Percentiles rank a stretch among this genome's conserved stretches.
These are phyloP conservation scores for Terfezia boudieri DNA, from an alignment of 495 filamentous ascomycete genomes.

Conservation along the genomic window DNA sequence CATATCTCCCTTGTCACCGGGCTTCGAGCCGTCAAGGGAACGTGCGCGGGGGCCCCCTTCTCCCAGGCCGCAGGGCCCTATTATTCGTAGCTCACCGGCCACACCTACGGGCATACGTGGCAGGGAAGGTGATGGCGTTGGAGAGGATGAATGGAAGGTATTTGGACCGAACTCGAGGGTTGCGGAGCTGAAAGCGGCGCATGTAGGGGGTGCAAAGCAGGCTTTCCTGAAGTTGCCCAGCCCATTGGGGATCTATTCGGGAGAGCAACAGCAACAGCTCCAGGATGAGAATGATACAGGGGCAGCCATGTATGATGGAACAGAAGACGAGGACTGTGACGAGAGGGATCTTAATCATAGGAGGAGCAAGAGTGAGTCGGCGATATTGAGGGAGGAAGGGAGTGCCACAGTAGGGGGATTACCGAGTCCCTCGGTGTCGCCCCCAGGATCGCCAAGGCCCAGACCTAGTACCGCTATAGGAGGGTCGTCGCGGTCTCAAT, in stretches of 20 bases:
- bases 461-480: too few relatives aligned
- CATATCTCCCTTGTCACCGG: neutral
- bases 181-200: constrained; percentile 1
- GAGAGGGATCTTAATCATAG: neutral
- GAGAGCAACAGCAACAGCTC: neutral
- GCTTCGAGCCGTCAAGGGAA: constrained; percentile 1
- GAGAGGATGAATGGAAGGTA: constrained; percentile 3
- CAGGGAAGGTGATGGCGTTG: neutral
- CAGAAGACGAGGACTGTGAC: neutral
- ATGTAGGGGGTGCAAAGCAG: neutral
- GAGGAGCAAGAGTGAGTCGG: neutral
- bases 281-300: neutral
- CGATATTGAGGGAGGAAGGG: neutral
- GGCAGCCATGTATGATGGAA: neutral
- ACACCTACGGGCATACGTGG: constrained; percentile 9
- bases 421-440: neutral
- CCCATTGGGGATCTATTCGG: constrained; percentile 6
- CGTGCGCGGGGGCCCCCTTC: neutral
- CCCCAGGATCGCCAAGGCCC: too few relatives aligned
- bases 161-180: constrained; percentile 14
- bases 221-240: constrained; percentile 14
- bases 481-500: too few relatives aligned
- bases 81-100: constrained; percentile 8
- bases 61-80: neutral
- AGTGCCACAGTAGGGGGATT: neutral